phyloP scores from a whole-genome alignment of 2,329 filamentous ascomycete species.

The Fusarium nygamai region DNA sequence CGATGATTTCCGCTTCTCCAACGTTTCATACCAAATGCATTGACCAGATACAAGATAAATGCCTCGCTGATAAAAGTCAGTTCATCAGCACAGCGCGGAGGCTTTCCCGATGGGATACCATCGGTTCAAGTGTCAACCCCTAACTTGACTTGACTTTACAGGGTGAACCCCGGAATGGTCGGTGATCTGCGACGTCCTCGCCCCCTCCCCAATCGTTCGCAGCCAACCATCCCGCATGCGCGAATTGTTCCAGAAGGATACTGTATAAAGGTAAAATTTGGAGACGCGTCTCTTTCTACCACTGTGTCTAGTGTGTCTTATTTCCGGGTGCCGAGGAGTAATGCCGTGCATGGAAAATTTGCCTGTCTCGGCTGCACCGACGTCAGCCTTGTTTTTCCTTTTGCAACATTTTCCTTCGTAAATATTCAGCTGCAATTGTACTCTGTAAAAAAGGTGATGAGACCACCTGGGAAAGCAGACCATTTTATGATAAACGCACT shows the following conservation, averaged over 20 bases:
- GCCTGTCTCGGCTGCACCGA: not conserved
- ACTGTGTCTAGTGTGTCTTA: not conserved
- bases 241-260: constrained; percentile 18
- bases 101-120: constrained; percentile 8
- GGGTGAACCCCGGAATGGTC: not conserved
- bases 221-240: not conserved
- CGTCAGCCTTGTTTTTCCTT: not conserved
- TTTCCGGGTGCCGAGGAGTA: not conserved
- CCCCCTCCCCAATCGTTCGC: not conserved
- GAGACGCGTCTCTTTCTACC: not conserved
- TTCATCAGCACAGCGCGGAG: constrained; percentile 1
- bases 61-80: not conserved
- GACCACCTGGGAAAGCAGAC: not conserved
- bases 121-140: not conserved
- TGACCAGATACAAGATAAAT: not conserved
- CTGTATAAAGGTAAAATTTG: not conserved
- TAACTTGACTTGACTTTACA: not conserved
- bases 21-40: not conserved
- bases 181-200: not conserved
- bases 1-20: constrained; percentile 11
- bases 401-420: not conserved
- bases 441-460: not conserved
- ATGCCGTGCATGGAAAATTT: not conserved
- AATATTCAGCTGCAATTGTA: not conserved
- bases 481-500: not conserved